phyloP scores from a whole-genome alignment of 805 yeast species.

The Cyberlindnera xylosilytica region DNA sequence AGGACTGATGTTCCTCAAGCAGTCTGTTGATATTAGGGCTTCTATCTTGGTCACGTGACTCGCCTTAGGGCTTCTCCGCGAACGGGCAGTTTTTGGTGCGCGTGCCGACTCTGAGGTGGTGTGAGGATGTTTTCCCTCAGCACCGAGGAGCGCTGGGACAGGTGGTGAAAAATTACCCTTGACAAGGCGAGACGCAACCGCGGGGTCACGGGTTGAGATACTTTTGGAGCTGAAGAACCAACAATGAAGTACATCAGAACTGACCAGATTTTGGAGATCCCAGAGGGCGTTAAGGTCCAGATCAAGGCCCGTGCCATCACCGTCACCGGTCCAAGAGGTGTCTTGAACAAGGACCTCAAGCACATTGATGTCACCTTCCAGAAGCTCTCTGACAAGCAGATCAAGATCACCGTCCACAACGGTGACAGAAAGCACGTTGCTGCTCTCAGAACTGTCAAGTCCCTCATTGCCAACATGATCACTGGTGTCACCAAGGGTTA shows the following conservation, averaged over 20 bases:
- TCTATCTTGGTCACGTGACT: constrained; percentile 1
- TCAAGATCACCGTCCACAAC: constrained; percentile 91
- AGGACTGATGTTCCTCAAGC: constrained; percentile 19
- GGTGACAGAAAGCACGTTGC: constrained; percentile 99
- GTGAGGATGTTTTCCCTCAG: constrained; percentile 16
- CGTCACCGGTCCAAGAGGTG: constrained; percentile 98
- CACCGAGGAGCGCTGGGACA: too few species aligned
- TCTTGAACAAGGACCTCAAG: constrained; percentile 81
- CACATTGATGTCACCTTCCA: constrained; percentile 93
- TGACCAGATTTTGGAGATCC: constrained; percentile 77
- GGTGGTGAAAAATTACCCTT: constrained; percentile 13
- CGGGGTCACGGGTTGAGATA: background rate
- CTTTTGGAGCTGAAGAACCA: background rate
- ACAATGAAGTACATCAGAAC: constrained; percentile 82
- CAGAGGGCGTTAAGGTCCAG: constrained; percentile 88
- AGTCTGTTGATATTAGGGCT: background rate
- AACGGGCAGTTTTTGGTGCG: background rate
- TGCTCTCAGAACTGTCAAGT: constrained; percentile 96
- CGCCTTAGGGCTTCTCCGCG: background rate
- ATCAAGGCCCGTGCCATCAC: constrained; percentile 89
- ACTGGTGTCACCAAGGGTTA: constrained; percentile 99
- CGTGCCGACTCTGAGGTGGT: constrained; percentile 1
- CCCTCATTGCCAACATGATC: constrained; percentile 88
- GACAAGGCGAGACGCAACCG: background rate
- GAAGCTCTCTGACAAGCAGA: constrained; percentile 65